Conservation (phyloP, 306 rosid genomes). For the Corylus heterophylla region DNA sequence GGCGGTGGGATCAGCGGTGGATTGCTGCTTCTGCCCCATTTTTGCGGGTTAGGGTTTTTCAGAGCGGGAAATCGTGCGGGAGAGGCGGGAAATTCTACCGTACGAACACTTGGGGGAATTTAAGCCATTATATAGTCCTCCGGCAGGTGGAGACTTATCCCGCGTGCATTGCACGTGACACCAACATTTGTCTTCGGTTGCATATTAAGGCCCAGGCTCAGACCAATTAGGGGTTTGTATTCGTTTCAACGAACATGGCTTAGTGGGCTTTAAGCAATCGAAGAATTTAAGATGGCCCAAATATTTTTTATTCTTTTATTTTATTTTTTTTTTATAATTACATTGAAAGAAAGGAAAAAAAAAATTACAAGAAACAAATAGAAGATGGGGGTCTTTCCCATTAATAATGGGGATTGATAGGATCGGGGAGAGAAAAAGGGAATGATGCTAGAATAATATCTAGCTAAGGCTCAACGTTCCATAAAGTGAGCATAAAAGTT, state of each 20-base stretch:
- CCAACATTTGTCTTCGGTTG: not conserved
- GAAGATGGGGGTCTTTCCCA: no score
- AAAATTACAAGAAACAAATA: no score
- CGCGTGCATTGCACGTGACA: conserved; percentile 8
- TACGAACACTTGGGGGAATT: conserved; percentile 13
- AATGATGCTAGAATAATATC: no score
- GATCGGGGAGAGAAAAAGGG: no score
- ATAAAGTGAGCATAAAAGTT: no score
- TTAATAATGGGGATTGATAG: no score
- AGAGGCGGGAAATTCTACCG: conserved; percentile 60
- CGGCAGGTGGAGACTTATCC: not conserved
- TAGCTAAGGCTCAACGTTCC: no score
- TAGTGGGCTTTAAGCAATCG: not conserved
- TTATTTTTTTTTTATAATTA: no score
- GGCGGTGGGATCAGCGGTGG: conserved; percentile 35
- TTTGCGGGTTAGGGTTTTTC: conserved; percentile 58
- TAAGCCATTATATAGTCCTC: conserved; percentile 1
- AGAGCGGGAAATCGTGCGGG: conserved; percentile 50
- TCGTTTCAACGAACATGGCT: not conserved
- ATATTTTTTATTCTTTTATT: no score
- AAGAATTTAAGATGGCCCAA: no score
- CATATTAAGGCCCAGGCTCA: not conserved
- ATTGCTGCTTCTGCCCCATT: conserved; percentile 74
- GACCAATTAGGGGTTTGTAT: not conserved
- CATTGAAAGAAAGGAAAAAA: no score